These are phyloP conservation scores for Tirmania nivea DNA, from an alignment of 495 filamentous ascomycete genomes.

Conservation along the genomic window DNA sequence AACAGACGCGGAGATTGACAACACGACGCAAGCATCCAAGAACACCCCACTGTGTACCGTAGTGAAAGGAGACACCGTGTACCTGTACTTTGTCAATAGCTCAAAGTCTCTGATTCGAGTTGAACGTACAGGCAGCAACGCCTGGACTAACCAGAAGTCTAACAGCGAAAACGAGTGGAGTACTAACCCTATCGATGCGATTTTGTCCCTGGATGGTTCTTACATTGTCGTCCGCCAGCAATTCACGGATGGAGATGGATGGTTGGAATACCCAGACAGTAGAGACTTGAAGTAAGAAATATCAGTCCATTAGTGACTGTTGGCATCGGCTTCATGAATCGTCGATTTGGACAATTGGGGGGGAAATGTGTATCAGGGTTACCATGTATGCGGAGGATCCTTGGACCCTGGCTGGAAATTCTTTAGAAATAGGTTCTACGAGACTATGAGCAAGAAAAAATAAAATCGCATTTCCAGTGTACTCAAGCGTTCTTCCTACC, in stretches of 20 bases:
- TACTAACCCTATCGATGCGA: neutral
- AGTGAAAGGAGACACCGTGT: neutral
- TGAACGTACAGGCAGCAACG: neutral
- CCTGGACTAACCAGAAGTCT: neutral
- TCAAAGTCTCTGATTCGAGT: neutral
- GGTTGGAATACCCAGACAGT: too few species aligned
- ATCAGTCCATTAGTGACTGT: neutral
- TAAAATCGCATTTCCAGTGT: too few species aligned
- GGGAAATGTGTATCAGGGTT: too few species aligned
- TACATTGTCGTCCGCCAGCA: neutral
- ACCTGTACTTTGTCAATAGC: slow-evolving; percentile 1
- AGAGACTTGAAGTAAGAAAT: neutral
- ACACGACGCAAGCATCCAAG: neutral
- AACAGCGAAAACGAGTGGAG: neutral
- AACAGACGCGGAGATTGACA: neutral
- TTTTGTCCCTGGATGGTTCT: neutral
- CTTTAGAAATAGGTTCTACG: too few species aligned
- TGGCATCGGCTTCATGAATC: too few species aligned
- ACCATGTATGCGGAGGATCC: too few species aligned
- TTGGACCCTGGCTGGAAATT: too few species aligned
- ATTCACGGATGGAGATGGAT: too few species aligned
- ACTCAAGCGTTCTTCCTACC: too few species aligned
- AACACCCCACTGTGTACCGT: slow-evolving; percentile 1
- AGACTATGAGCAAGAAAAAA: too few species aligned
- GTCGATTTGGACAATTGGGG: too few species aligned